A percentile compares a stretch with the other conserved stretches of the same genome.
Evolutionary conservation across 2,329 filamentous ascomycete genomes (phyloP).

Genomic region (Colletotrichum lupini): DNA sequence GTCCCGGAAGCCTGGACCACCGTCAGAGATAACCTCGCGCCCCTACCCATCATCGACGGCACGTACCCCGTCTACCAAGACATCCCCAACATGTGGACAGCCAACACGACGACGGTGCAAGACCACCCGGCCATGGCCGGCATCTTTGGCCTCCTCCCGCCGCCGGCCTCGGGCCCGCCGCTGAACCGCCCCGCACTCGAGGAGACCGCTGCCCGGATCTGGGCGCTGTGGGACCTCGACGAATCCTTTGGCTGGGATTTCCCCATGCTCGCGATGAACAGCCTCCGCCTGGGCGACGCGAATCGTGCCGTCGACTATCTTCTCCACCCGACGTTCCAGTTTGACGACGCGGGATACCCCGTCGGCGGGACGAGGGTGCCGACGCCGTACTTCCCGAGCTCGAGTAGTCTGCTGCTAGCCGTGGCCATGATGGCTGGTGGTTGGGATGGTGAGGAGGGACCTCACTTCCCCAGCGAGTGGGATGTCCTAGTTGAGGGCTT

Average conservation of each 20-base stretch:
- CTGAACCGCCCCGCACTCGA: conserved; percentile 48
- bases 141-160: conserved; percentile 55
- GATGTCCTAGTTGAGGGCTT: conserved; percentile 61
- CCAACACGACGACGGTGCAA: conserved; percentile 47
- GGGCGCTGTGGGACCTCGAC: conserved; percentile 50
- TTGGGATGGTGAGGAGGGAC: conserved; percentile 61
- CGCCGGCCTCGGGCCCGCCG: conserved; percentile 46
- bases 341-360: conserved; percentile 68
- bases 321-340: conserved; percentile 60
- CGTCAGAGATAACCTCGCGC: conserved; percentile 63
- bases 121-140: conserved; percentile 57
- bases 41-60: conserved; percentile 59
- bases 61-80: conserved; percentile 67
- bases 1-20: conserved; percentile 57
- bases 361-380: conserved; percentile 62
- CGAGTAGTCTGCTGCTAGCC: conserved; percentile 60
- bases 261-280: conserved; percentile 57
- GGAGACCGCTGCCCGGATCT: conserved; percentile 52
- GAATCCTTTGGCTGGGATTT: conserved; percentile 58
- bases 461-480: conserved; percentile 61
- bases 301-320: conserved; percentile 54
- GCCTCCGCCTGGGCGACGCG: conserved; percentile 51
- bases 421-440: conserved; percentile 68
- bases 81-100: conserved; percentile 53
- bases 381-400: conserved; percentile 68